Percentiles rank a stretch among this genome's conserved stretches.
Evolutionary conservation across 768 basidiomycete species (phyloP).

Genomic region (Naganishia vishniacii): DNA sequence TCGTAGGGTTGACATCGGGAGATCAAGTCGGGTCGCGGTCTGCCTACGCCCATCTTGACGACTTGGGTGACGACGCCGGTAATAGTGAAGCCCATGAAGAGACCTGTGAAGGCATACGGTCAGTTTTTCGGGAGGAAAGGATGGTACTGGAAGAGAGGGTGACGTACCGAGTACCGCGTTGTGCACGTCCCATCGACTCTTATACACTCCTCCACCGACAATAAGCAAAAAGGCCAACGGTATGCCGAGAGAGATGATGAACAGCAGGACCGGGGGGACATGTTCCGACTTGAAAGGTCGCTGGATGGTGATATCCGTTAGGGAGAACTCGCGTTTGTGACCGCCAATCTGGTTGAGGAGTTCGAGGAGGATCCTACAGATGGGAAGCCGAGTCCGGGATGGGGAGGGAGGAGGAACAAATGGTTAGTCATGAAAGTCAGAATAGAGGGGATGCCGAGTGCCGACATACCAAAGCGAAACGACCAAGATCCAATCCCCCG

Average conservation of each 20-base stretch:
- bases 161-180: conserved; percentile 52
- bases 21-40: conserved; percentile 78
- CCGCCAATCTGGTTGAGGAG: conserved; percentile 40
- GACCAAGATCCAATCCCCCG: conserved; percentile 42
- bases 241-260: conserved; percentile 55
- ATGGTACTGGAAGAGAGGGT: too few relatives aligned
- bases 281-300: conserved; percentile 42
- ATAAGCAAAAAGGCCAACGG: conserved; percentile 66
- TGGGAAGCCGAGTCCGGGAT: not conserved
- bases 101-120: conserved; percentile 44
- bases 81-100: conserved; percentile 67
- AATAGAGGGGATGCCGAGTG: not conserved
- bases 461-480: conserved; percentile 42
- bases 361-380: conserved; percentile 36
- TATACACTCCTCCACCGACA: conserved; percentile 65
- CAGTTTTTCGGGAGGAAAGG: too few relatives aligned
- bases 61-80: conserved; percentile 79
- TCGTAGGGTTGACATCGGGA: conserved; percentile 64
- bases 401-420: not conserved
- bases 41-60: conserved; percentile 69
- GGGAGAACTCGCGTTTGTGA: conserved; percentile 46
- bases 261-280: conserved; percentile 41
- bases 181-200: conserved; percentile 87
- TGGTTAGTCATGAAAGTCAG: not conserved
- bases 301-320: conserved; percentile 46